Percentiles rank a stretch among this genome's conserved stretches.
Conservation (phyloP, 1,284 basidiomycete genomes). For the Trichosporon faecale region DNA sequence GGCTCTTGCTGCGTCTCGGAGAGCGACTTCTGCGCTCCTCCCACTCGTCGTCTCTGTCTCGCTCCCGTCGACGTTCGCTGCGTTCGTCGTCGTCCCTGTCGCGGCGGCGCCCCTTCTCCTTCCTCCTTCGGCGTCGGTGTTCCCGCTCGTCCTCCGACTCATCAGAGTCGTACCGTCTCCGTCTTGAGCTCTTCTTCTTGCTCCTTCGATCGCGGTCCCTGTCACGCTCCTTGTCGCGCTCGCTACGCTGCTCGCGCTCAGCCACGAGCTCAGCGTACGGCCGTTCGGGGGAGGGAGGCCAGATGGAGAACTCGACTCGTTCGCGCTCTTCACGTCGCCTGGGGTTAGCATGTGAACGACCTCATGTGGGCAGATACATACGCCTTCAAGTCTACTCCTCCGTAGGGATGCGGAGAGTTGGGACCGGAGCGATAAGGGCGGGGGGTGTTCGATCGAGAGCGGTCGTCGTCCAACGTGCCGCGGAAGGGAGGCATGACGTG, state of each 20-base stretch:
- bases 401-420: not conserved
- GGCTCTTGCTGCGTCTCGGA: not conserved
- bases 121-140: slow-evolving; percentile 52
- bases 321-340: slow-evolving; percentile 76
- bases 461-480: not conserved
- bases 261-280: slow-evolving; percentile 28
- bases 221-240: not conserved
- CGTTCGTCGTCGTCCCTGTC: slow-evolving; percentile 31
- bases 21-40: slow-evolving; percentile 27
- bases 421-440: not conserved
- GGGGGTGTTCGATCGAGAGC: not conserved
- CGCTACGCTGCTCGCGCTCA: not conserved
- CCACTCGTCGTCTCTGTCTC: slow-evolving; percentile 28
- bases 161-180: slow-evolving; percentile 52
- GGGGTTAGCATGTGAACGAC: slow-evolving; percentile 16
- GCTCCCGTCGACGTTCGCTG: not conserved
- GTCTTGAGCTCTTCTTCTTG: slow-evolving; percentile 37
- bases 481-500: slow-evolving; percentile 16
- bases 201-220: slow-evolving; percentile 16
- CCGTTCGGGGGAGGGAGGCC: slow-evolving; percentile 78
- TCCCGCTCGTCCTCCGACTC: slow-evolving; percentile 62
- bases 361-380: not conserved
- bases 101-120: slow-evolving; percentile 55
- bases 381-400: not conserved
- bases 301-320: slow-evolving; percentile 63